Percentiles rank a stretch among this genome's conserved stretches.
phyloP scores from a whole-genome alignment of 768 basidiomycete species.

The Calocera cornea region DNA sequence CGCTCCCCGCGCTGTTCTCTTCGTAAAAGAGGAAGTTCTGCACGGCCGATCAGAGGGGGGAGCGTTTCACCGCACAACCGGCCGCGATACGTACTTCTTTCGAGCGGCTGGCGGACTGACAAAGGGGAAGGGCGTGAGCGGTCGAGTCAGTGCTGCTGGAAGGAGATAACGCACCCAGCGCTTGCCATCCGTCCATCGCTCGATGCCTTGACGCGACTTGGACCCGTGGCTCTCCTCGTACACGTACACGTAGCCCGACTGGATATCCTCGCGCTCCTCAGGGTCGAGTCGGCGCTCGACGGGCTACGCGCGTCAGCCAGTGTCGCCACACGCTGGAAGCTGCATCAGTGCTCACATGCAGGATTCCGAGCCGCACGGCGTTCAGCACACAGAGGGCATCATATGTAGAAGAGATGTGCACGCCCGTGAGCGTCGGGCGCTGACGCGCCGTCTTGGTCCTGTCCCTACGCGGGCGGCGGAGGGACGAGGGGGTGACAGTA shows the following conservation, averaged over 20 bases:
- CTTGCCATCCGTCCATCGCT: conserved; percentile 72
- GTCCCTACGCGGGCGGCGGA: conserved; percentile 14
- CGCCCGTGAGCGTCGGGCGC: conserved; percentile 48
- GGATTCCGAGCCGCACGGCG: conserved; percentile 42
- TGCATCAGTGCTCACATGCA: conserved; percentile 39
- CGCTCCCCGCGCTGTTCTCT: conserved; percentile 3
- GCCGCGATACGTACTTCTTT: not conserved
- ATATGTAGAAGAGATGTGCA: conserved; percentile 46
- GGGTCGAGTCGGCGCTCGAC: conserved; percentile 59
- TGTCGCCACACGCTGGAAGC: too few relatives aligned
- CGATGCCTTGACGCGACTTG: conserved; percentile 58
- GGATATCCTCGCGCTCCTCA: conserved; percentile 55
- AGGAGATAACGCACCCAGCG: conserved; percentile 53
- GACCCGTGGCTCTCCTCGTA: conserved; percentile 56
- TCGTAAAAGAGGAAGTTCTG: conserved; percentile 3
- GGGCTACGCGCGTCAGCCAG: not conserved
- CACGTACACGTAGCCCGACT: conserved; percentile 63
- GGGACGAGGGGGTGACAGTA: conserved; percentile 8
- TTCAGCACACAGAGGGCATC: conserved; percentile 69
- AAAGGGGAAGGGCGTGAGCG: not conserved
- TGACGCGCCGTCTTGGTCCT: conserved; percentile 35
- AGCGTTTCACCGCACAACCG: not conserved
- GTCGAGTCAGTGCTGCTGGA: too few relatives aligned
- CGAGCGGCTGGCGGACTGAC: not conserved
- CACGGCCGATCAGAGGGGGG: not conserved